Evolutionary conservation across 208 protist genomes (phyloP).

Genomic region (Acanthamoeba royreba): DNA sequence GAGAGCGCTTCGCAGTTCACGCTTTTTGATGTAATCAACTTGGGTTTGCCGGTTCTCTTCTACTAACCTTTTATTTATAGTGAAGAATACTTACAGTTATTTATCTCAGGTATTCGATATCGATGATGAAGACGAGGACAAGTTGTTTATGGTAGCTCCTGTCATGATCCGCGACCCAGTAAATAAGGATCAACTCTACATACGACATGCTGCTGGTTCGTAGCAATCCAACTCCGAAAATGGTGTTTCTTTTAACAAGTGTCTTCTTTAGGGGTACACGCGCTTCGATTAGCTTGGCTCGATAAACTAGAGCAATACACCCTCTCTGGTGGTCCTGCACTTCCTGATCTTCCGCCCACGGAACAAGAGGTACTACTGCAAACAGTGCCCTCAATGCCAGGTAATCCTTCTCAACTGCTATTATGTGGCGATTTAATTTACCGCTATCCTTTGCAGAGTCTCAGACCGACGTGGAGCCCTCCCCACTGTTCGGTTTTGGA

Average conservation of each 20-base stretch:
- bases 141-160: not conserved
- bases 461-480: not conserved
- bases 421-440: not conserved
- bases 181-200: not conserved
- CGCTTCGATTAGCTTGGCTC: not conserved
- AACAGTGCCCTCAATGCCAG: not conserved
- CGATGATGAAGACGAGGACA: not conserved
- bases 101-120: not conserved
- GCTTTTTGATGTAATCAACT: not conserved
- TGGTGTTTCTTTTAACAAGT: not conserved
- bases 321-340: not conserved
- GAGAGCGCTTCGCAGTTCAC: not conserved
- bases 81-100: not conserved
- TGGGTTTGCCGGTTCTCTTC: not conserved
- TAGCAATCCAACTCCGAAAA: not conserved
- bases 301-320: not conserved
- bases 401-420: not conserved
- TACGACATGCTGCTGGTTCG: not conserved
- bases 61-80: too few species aligned
- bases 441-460: not conserved
- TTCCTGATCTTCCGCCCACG: constrained; percentile 1
- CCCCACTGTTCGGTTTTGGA: not conserved
- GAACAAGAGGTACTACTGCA: not conserved
- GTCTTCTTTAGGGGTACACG: not conserved
- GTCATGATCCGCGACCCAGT: not conserved